Evolutionary conservation across 2,329 filamentous ascomycete species (phyloP).

Genomic region (Chaetomium sp.): DNA sequence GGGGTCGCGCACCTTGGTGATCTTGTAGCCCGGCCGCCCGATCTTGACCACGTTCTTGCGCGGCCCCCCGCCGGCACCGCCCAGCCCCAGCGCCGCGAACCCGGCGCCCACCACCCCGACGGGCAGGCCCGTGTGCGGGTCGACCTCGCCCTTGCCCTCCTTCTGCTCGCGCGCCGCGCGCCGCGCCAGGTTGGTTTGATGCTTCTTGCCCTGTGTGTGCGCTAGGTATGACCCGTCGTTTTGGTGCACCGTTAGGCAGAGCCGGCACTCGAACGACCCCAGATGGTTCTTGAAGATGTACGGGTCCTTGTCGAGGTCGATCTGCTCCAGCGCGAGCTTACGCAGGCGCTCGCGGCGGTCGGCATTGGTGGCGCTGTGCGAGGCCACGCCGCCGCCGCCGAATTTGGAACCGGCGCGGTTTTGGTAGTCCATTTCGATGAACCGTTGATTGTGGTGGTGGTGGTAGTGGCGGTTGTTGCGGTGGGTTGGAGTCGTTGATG

Average conservation of each 20-base stretch:
- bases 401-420: slow-evolving; percentile 98
- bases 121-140: slow-evolving; percentile 69
- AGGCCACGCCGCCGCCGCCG: slow-evolving; percentile 94
- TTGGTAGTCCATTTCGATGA: slow-evolving; percentile 66
- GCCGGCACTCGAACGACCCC: slow-evolving; percentile 94
- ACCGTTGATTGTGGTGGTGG: background rate
- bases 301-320: slow-evolving; percentile 98
- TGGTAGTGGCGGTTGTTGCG: too few species aligned
- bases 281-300: slow-evolving; percentile 99
- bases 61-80: slow-evolving; percentile 54
- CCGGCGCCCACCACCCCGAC: slow-evolving; percentile 75
- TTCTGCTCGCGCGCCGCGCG: slow-evolving; percentile 95
- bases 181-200: slow-evolving; percentile 96
- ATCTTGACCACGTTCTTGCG: slow-evolving; percentile 90
- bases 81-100: slow-evolving; percentile 55
- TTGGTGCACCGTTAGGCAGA: slow-evolving; percentile 96
- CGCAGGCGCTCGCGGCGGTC: slow-evolving; percentile 96
- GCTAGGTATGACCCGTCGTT: slow-evolving; percentile 99
- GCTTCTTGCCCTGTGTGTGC: slow-evolving; percentile 97
- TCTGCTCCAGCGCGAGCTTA: slow-evolving; percentile 97
- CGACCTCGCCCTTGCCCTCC: slow-evolving; percentile 73
- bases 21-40: slow-evolving; percentile 93
- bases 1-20: slow-evolving; percentile 91
- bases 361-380: slow-evolving; percentile 88
- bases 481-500: background rate